Evolutionary conservation across 768 basidiomycete genomes (phyloP), one percentile per base, ranked within the genome.

Genomic region (Russula compacta): DNA sequence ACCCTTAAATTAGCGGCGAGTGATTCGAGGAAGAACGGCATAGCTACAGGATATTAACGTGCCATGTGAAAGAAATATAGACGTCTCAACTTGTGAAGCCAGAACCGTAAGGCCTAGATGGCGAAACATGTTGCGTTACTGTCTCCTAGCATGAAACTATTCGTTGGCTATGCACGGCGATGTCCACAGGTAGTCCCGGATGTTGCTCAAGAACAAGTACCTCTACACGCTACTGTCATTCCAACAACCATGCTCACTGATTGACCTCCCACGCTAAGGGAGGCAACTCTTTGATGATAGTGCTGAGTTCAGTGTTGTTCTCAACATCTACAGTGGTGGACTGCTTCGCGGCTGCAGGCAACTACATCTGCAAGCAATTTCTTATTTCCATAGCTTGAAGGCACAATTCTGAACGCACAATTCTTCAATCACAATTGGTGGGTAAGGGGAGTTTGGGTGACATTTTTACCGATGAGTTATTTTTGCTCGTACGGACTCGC

Each of bases 1-100:
- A 50, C 38, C 43, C 38, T 17, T 40, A 29, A 29, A 40, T 47
- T 66, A 89, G 93, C 91, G 63, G 87, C 90, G 9, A 92, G 89
- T 69, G 94, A 97, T 73, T 92, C 89, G 19, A 81, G 93, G 69
- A 95, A 95, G 77, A 89, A 92, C 64, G 93, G 93, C n/a, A 80
- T 93, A 44, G 89, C 94, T 5, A 84, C 89, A 50, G 94, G 89
- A 3, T 95, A 94, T 73, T 92, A 69, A 72, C 21, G 21, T 42
- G 35, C 15, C 39, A 43, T 15, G 12, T 33, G 35, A 21, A 32
- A 44, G 38, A 56, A 39, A 55, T 2, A 15, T 49, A 54, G 11
- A 35, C n/a, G 12, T 55, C 6, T 35, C 52, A 32, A 10, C 29
- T 54, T 54, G 53, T 29, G 19, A 4, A 35, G 19, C 43, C n/a